Base-by-base conservation (phyloP, 2,329 filamentous ascomycete species). In the Arthrobotrys iridis region DNA sequence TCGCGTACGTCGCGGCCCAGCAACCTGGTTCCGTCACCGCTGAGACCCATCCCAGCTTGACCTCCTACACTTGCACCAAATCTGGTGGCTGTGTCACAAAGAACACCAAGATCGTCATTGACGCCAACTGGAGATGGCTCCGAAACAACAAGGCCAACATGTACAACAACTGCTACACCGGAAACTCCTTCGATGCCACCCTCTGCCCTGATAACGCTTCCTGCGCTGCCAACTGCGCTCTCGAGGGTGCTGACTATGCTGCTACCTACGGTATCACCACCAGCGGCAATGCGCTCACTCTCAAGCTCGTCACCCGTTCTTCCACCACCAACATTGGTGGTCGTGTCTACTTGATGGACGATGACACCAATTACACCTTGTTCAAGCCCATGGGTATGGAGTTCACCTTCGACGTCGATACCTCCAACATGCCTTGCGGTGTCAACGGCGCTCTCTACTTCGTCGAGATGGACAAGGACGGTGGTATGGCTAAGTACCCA, bases 371-470 rank as follows among this genome's bases (percentile, higher is more conserved):
- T 72, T 92, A 92, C 82, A 83, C 90, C 83, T 85, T 86, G 80
- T 89, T 91, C 83, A 85, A 87, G 72, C 84, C 91, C 70, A 84
- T 88, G 63, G 88, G 88, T 82, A 86, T 89, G 80, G 90, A 92
- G 82, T 89, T 92, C 82, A 89, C 88, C 64, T 91, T 92, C 76
- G 89, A 91, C 65, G 89, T 91, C 24, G 90, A 92, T 80, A 87
- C 90, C 46, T 90, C 89, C 41, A 85, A 86, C 78, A 83, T 91
- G 18, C 86, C 87, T 73, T 92, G 90, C 79, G 90, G 90, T 74
- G 83, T 92, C 72, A 92, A 92, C 82, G 90, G 89, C 64, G 90
- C 90, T 48, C 83, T 92, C 50, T 91, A 92, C 83, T 85, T 90
- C 43, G 84, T 87, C 13, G 83, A 86, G 79, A 90, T 91, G 88